A percentile compares a stretch with the other conserved stretches of the same genome.
Evolutionary conservation across 164 flowering plant genomes (phyloP).

Genomic region (Stephania yunnanensis): DNA sequence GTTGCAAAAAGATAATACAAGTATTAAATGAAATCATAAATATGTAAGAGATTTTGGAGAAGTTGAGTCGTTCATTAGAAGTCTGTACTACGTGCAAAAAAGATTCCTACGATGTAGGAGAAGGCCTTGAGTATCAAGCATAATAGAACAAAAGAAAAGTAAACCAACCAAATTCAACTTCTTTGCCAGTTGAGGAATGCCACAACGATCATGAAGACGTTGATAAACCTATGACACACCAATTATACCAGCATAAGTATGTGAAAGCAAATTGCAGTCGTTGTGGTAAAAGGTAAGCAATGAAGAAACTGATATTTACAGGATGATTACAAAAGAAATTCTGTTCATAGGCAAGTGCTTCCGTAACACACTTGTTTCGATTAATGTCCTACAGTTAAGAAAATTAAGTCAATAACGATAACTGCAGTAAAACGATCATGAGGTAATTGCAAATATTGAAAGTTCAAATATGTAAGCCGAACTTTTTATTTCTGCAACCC

Average conservation of each 20-base stretch:
- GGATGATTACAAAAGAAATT: conserved; percentile 38
- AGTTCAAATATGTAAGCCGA: neutral
- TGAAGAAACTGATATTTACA: conserved; percentile 24
- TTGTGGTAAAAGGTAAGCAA: neutral
- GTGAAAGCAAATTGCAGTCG: neutral
- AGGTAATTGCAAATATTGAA: neutral
- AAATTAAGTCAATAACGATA: conserved; percentile 1
- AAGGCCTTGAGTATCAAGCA: neutral
- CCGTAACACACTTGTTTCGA: conserved; percentile 31
- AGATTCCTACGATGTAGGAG: neutral
- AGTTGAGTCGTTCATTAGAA: neutral
- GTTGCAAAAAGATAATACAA: neutral
- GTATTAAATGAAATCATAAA: neutral
- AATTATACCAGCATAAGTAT: conserved; percentile 1
- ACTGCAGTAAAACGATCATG: neutral
- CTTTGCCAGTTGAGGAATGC: conserved; percentile 49
- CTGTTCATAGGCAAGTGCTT: conserved; percentile 46
- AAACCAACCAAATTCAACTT: conserved; percentile 43
- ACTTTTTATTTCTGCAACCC: neutral
- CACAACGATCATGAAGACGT: conserved; percentile 41
- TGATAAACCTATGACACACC: conserved; percentile 30
- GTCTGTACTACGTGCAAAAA: neutral
- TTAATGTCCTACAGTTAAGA: conserved; percentile 32
- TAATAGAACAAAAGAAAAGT: conserved; percentile 1
- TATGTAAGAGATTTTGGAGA: neutral